Evolutionary conservation across 345 rosid species (phyloP).

Genomic region (sweet orange (Citrus sinensis)): DVS_A1.0 CM039161.1:5673501-5674000

Average conservation of each 20-base stretch:
- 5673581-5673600: constrained; percentile 17
- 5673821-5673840: too few relatives aligned
- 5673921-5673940: too few relatives aligned
- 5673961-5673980: too few relatives aligned
- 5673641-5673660: neutral
- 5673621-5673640: neutral
- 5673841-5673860: too few relatives aligned
- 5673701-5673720: too few relatives aligned
- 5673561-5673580: neutral
- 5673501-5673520: neutral
- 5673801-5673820: too few relatives aligned
- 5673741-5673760: neutral
- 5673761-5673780: neutral
- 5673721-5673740: neutral
- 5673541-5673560: constrained; percentile 7
- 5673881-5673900: too few relatives aligned
- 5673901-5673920: too few relatives aligned
- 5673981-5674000: too few relatives aligned
- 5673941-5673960: too few relatives aligned
- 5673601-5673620: constrained; percentile 14
- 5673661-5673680: neutral
- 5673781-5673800: too few relatives aligned
- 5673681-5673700: neutral
- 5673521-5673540: neutral
- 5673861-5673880: too few relatives aligned